Percentiles rank a stretch among this genome's conserved stretches.
Evolutionary conservation across 2,329 filamentous ascomycete species (phyloP).

Genomic region (Penicillium aurantiogriseum): DNA sequence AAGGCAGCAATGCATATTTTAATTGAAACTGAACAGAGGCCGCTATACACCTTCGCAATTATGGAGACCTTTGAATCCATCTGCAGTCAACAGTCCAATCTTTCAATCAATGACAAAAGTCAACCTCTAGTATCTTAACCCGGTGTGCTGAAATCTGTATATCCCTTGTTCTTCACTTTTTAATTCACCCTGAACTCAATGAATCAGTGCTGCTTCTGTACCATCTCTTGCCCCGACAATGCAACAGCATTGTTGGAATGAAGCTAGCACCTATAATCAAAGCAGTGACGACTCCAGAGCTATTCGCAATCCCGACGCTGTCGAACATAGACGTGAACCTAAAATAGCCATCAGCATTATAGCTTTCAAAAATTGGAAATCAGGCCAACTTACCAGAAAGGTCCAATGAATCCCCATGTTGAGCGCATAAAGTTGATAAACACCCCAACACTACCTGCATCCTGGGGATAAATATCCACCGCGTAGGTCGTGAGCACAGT

Average conservation of each 20-base stretch:
- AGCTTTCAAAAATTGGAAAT: background rate
- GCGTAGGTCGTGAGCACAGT: slow-evolving; percentile 61
- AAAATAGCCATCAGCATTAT: background rate
- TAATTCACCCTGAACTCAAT: background rate
- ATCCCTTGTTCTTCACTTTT: background rate
- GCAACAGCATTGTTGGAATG: slow-evolving; percentile 28
- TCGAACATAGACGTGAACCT: slow-evolving; percentile 29
- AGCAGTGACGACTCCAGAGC: slow-evolving; percentile 28
- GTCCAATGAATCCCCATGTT: slow-evolving; percentile 37
- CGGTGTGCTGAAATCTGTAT: background rate
- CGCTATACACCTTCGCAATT: too few relatives aligned
- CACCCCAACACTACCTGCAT: slow-evolving; percentile 57
- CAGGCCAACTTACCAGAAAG: slow-evolving; percentile 36
- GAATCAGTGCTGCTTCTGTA: background rate
- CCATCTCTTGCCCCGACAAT: slow-evolving; percentile 22
- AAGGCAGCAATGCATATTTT: too few relatives aligned
- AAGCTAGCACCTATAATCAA: slow-evolving; percentile 32
- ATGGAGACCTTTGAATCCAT: too few relatives aligned
- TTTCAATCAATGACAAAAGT: too few relatives aligned
- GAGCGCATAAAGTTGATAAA: slow-evolving; percentile 57
- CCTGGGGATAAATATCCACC: slow-evolving; percentile 56
- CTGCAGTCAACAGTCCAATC: too few relatives aligned
- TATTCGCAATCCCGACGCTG: slow-evolving; percentile 30
- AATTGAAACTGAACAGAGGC: too few relatives aligned
- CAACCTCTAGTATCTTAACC: background rate